Base-by-base conservation (phyloP, 345 rosid species). In the Pugionium cornutum region DNA sequence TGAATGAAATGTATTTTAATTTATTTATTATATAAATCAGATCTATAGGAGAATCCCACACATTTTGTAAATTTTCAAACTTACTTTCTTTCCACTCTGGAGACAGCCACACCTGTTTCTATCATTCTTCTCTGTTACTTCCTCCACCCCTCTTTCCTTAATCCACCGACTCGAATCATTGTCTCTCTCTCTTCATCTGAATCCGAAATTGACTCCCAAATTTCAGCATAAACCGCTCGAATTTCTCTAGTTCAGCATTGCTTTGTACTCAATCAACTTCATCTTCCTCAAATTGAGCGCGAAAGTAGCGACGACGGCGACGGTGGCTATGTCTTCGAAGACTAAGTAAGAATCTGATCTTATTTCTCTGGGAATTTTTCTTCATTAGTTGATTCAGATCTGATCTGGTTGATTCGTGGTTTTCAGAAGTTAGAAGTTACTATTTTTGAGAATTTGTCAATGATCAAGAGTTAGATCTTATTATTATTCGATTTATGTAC, bases 41-140 rank as follows among this genome's bases (percentile, higher is more conserved):
- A 18, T 18, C 18, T 18, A 18, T 18, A 18, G 18, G 18, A 18
- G 18, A 18, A 18, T 18, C 18, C 18, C 18, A 18, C 18, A 18
- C 18, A 18, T 18, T n/a, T 18, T 18, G 18, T 18, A 18, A 18
- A 18, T 18, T 18, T 18, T 18, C 18, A 18, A 18, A 18, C 18
- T 18, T 18, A 18, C 18, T 18, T 18, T 18, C 18, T 18, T 18
- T 18, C 77, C 81, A 73, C 74, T 75, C 51, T 46, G 45, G 73
- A 74, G 77, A 74, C 80, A 73, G 45, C 30, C 72, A 66, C 80
- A 58, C 75, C 80, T 64, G 53, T 65, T 59, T 56, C 69, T 41
- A 66, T 65, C 72, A 67, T 67, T 39, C 61, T 66, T 43, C 73
- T 59, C 29, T 3, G 58, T 49, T 58, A 49, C 9, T 42, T 58